phyloP scores from a whole-genome alignment of 2,329 filamentous ascomycete species.

The Diaporthe humulicola region DNA sequence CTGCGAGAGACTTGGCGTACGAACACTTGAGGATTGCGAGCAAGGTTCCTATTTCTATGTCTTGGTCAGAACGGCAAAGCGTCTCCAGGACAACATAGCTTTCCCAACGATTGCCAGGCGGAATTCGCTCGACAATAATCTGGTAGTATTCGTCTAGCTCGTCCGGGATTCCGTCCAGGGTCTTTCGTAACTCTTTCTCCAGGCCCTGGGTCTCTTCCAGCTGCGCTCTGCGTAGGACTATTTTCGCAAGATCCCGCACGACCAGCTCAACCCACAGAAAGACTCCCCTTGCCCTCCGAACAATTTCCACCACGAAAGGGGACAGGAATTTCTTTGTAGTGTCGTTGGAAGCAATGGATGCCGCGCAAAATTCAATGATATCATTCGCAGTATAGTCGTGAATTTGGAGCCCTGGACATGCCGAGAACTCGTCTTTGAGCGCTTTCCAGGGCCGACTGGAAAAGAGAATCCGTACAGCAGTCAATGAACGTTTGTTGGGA shows the following conservation, averaged over 20 bases:
- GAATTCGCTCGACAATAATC: neutral
- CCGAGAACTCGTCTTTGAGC: neutral
- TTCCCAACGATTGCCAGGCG: neutral
- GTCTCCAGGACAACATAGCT: neutral
- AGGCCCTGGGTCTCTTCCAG: neutral
- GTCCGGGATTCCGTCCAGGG: neutral
- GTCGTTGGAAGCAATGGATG: neutral
- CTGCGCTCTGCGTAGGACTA: neutral
- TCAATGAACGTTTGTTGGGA: neutral
- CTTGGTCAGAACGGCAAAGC: neutral
- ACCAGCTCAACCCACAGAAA: neutral
- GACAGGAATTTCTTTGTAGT: neutral
- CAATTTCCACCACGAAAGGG: neutral
- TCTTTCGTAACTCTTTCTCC: neutral
- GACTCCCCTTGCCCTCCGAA: neutral
- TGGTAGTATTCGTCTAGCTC: neutral
- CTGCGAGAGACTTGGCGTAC: neutral
- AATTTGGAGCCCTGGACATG: neutral
- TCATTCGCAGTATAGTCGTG: neutral
- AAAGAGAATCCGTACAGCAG: neutral
- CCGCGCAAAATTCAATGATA: neutral
- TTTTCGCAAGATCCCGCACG: neutral
- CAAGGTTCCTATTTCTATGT: neutral
- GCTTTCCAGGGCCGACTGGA: slow-evolving; percentile 11
- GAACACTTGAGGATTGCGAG: neutral